Conservation (phyloP, 1,139 yeast species). For the Kodamaea alishanica region DNA sequence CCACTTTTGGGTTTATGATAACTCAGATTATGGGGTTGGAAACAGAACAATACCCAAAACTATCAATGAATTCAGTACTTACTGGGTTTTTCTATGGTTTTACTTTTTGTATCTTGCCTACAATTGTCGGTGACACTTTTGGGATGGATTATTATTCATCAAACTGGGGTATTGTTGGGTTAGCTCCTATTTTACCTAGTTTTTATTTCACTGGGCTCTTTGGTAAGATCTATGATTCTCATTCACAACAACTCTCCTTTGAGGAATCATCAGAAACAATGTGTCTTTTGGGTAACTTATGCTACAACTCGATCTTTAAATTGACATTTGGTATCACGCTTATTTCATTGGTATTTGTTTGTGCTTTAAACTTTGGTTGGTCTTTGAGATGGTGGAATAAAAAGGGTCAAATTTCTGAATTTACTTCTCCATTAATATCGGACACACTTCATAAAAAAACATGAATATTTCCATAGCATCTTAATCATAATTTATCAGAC, state of each 20-base stretch:
- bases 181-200: slow-evolving; percentile 54
- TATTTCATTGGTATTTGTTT: slow-evolving; percentile 11
- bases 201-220: slow-evolving; percentile 48
- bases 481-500: neutral
- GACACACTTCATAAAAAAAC: neutral
- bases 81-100: slow-evolving; percentile 59
- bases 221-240: slow-evolving; percentile 50
- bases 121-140: slow-evolving; percentile 55
- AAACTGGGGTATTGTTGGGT: slow-evolving; percentile 55
- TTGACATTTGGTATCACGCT: slow-evolving; percentile 23
- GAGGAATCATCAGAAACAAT: slow-evolving; percentile 9
- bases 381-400: too few species aligned
- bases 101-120: slow-evolving; percentile 54
- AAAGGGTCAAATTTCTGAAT: too few species aligned
- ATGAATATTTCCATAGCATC: neutral
- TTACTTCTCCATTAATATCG: too few species aligned
- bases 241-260: slow-evolving; percentile 18
- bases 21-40: slow-evolving; percentile 42
- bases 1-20: slow-evolving; percentile 37
- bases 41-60: slow-evolving; percentile 23
- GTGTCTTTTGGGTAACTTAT: slow-evolving; percentile 39
- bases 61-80: slow-evolving; percentile 40
- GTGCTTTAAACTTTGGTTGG: slow-evolving; percentile 6
- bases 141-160: slow-evolving; percentile 53
- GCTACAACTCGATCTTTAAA: slow-evolving; percentile 42